Evolutionary conservation across 2,329 filamentous ascomycete genomes (phyloP), one percentile per base, ranked within the genome.

Genomic region (Ramularia collo-cygni): DNA sequence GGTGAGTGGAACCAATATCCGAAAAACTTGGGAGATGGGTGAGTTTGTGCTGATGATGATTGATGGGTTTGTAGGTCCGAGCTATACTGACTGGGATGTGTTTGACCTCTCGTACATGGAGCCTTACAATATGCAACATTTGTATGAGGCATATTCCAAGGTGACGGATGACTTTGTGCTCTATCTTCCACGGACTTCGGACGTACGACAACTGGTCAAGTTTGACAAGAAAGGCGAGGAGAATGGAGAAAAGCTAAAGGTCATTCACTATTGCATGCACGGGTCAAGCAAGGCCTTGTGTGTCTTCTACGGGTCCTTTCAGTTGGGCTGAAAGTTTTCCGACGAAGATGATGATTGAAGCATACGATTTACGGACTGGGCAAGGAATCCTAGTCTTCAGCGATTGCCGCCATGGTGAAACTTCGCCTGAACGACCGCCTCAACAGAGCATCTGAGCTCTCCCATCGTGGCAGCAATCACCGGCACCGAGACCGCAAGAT

Each of bases 231-330:
- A 49, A 3, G 61, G 66, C 4, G 67, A 63, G 2, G 58, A 68
- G 40, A n/a, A n/a, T n/a, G n/a, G 10, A 24, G 21, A 24, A 6
- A 84, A 83, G 64, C 70, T 86, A 13, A 77, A 83, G 31, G 80
- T 90, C 17, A 77, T 85, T 35, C 92, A 98, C 66, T 96, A 96
- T 60, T 95, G 89, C 58, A 85, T 94, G 68, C 74, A 84, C 53
- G 87, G 88, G 9, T 85, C 85, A 5, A 95, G 89, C 63, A 95
- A 95, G 65, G 76, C 76, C 15, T 58, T 81, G 18, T 79, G 76
- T 61, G 69, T 73, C 15, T 81, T 72, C 51, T 74, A 75, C 50
- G 76, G 76, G 4, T 64, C 67, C 8, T 76, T 75, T 38, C 55
- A 33, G n/a, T 36, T 51, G 35, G 40, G 10, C 10, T 24, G 21